These are phyloP conservation scores for Solanum pinnatisectum DNA, from an alignment of 257 asterid species.

Conservation along the genomic window DNA sequence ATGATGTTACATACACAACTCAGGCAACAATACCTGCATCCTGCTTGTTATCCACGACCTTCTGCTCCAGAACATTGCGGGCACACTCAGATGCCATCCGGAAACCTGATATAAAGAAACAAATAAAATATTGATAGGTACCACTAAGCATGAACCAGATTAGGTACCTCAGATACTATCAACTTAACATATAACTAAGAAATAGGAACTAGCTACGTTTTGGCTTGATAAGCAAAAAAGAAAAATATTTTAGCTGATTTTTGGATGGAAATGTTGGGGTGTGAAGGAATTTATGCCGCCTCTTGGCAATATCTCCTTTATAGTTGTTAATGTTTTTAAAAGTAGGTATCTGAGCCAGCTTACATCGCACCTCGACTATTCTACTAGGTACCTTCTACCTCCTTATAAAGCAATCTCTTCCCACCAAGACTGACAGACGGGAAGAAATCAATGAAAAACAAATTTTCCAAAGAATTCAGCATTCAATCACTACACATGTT, in stretches of 20 bases:
- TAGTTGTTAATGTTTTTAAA: neutral
- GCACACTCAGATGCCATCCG: conserved; percentile 96
- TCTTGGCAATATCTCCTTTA: neutral
- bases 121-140: neutral
- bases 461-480: neutral
- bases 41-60: conserved; percentile 73
- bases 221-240: neutral
- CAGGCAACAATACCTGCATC: conserved; percentile 48
- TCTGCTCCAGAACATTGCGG: conserved; percentile 67
- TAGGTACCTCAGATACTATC: neutral
- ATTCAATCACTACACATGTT: neutral
- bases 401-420: neutral
- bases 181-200: neutral
- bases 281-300: neutral
- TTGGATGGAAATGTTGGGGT: neutral
- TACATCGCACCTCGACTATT: neutral
- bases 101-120: conserved; percentile 38
- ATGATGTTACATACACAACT: neutral
- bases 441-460: neutral
- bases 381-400: neutral
- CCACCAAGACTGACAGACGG: neutral
- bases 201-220: neutral
- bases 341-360: neutral
- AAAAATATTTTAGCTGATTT: neutral
- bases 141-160: neutral